phyloP scores from a whole-genome alignment of 441 rosid genomes.

The Caryocar brasiliense region DNA sequence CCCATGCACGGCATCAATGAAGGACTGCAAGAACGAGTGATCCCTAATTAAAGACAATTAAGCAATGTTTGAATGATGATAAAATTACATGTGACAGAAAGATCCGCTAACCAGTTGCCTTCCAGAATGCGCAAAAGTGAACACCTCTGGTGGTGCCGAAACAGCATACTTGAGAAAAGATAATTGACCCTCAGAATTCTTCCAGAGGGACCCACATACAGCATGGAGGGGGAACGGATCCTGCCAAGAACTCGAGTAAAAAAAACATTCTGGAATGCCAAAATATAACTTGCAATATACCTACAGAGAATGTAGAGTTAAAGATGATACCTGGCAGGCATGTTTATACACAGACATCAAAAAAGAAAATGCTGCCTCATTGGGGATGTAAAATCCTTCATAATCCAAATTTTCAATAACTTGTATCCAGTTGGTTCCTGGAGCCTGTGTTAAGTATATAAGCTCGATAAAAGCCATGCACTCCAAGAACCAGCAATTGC shows the following conservation, averaged over 20 bases:
- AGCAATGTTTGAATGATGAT: too few species aligned
- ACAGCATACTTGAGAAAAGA: constrained; percentile 82
- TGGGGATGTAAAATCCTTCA: constrained; percentile 79
- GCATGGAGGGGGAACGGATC: constrained; percentile 90
- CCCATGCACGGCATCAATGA: constrained; percentile 55
- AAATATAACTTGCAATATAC: too few species aligned
- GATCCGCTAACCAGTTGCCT: constrained; percentile 67
- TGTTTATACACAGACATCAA: constrained; percentile 68
- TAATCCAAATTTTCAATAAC: constrained; percentile 83
- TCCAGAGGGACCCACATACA: constrained; percentile 73
- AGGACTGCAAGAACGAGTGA: constrained; percentile 38
- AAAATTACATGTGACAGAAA: too few species aligned
- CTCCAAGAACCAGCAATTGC: not conserved
- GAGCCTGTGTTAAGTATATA: constrained; percentile 49
- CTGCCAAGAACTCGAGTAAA: constrained; percentile 30
- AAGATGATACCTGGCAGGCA: constrained; percentile 66
- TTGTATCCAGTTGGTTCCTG: constrained; percentile 64
- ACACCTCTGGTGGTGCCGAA: constrained; percentile 72
- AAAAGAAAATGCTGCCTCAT: constrained; percentile 77
- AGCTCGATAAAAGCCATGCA: not conserved
- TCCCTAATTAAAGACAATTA: constrained; percentile 12
- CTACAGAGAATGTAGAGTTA: not conserved
- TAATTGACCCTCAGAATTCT: constrained; percentile 79
- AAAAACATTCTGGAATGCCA: not conserved
- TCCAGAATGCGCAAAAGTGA: constrained; percentile 74